Conservation (phyloP, 2,329 filamentous ascomycete species). For the Aaosphaeria pasadenensis region DNA sequence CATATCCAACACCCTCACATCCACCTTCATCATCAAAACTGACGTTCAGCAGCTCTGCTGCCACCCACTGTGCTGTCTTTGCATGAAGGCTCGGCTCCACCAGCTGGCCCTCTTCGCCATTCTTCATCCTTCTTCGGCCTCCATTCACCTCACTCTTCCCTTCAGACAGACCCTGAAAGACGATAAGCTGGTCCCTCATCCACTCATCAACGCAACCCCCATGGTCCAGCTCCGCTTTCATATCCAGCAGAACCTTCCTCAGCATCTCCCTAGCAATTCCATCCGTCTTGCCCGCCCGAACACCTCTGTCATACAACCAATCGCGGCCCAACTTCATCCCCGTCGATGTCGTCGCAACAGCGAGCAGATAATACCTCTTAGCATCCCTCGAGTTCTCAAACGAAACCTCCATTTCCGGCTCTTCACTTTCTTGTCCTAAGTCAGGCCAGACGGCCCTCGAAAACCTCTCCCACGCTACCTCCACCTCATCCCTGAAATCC, state of each 20-base stretch:
- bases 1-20: slow-evolving; percentile 36
- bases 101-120: slow-evolving; percentile 8
- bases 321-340: slow-evolving; percentile 52
- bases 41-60: slow-evolving; percentile 35
- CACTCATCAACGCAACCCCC: slow-evolving; percentile 53
- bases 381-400: slow-evolving; percentile 18
- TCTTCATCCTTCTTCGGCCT: slow-evolving; percentile 11
- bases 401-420: slow-evolving; percentile 3
- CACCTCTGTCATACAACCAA: slow-evolving; percentile 42
- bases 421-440: slow-evolving; percentile 4
- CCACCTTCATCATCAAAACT: slow-evolving; percentile 33
- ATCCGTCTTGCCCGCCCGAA: slow-evolving; percentile 18
- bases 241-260: slow-evolving; percentile 37
- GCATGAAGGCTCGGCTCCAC: slow-evolving; percentile 44
- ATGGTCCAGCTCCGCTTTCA: slow-evolving; percentile 46
- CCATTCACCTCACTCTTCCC: slow-evolving; percentile 35
- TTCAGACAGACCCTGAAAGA: slow-evolving; percentile 56
- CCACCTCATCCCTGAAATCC: slow-evolving; percentile 23
- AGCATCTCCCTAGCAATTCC: slow-evolving; percentile 37
- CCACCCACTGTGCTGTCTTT: slow-evolving; percentile 47
- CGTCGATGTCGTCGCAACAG: slow-evolving; percentile 51
- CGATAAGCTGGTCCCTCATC: slow-evolving; percentile 58
- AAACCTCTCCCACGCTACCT: slow-evolving; percentile 14
- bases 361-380: slow-evolving; percentile 51
- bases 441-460: slow-evolving; percentile 14